Evolutionary conservation across 768 basidiomycete genomes (phyloP).

Genomic region (Jaapia argillacea): DNA sequence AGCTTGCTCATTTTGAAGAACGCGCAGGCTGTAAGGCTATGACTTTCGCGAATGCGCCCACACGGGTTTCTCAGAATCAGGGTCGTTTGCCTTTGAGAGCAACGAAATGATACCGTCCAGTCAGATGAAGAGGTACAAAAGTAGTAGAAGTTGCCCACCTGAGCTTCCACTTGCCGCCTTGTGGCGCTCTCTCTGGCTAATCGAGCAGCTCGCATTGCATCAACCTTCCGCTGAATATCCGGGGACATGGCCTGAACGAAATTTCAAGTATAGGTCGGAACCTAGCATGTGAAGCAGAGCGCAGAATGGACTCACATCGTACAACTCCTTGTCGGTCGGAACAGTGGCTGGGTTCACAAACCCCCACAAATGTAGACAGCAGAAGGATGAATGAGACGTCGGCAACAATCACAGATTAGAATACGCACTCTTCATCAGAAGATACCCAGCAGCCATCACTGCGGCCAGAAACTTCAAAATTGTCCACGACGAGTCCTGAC

Average conservation of each 20-base stretch:
- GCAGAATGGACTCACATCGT: conserved; percentile 16
- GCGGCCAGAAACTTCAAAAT: conserved; percentile 4
- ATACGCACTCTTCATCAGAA: conserved; percentile 52
- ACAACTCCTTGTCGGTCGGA: conserved; percentile 26
- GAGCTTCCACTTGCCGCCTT: conserved; percentile 39
- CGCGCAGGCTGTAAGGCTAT: too few relatives aligned
- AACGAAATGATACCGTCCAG: conserved; percentile 2
- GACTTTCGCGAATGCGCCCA: conserved; percentile 21
- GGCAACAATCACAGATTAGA: too few relatives aligned
- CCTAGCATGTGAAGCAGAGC: not conserved
- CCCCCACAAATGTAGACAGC: conserved; percentile 4
- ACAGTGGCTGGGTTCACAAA: conserved; percentile 17
- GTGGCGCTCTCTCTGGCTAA: conserved; percentile 42
- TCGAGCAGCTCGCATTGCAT: conserved; percentile 43
- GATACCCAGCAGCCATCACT: conserved; percentile 51
- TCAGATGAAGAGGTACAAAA: conserved; percentile 1
- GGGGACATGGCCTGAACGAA: conserved; percentile 46
- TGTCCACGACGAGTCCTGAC: too few relatives aligned
- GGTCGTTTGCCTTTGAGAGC: conserved; percentile 11
- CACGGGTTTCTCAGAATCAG: conserved; percentile 22
- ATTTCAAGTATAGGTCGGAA: conserved; percentile 1
- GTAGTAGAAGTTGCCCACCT: conserved; percentile 27
- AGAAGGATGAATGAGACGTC: not conserved
- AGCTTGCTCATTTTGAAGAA: too few relatives aligned
- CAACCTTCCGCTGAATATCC: conserved; percentile 53